Base-by-base conservation (phyloP, 2,329 filamentous ascomycete species). In the Aquanectria penicillioides region DNA sequence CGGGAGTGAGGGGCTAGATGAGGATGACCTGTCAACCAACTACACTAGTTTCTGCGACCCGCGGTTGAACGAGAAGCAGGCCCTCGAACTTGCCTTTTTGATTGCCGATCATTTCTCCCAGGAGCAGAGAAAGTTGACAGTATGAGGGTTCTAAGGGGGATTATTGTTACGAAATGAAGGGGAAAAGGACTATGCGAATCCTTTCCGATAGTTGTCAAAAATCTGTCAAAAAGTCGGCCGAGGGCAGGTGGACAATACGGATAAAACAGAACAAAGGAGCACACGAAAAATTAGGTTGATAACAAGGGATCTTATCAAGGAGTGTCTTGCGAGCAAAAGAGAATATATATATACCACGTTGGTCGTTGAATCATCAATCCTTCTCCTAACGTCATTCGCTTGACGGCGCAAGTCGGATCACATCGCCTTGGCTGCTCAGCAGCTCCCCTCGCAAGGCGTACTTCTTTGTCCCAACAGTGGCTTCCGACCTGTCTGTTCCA, bases 31-130 rank as follows among this genome's bases (percentile, higher is more conserved):
- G 69, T 90, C 90, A 3, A 86, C 93, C 64, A 94, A 97, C 71
- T 99, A 99, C 77, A 97, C 93, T 5, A 97, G 91, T 31, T 98
- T 94, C 81, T 99, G 95, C 75, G 95, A 99, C 75, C 95, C 95
- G 5, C 81, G 95, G 20, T 80, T 99, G 66, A 99, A 99, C 73
- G 95, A 98, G 83, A 97, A 98, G 80, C 95, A 99, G 81, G 94
- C 95, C 1, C 83, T 99, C 12, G 95, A 99, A 80, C 77, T 98
- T 74, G 94, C 95, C 0, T 99, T 99, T 75, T 78, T 98, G 70
- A 89, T 99, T 43, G 95, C 95, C 0, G 93, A 93, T 5, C 91
- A 94, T 71, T 95, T 82, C 64, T 79, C 84, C 2, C 73, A 75
- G 48, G 73, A 78, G 62, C 59, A 64, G 10, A 68, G 53, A 22